Percentiles rank a stretch among this genome's conserved stretches.
phyloP scores from a whole-genome alignment of 2,329 filamentous ascomycete genomes.

The Trichoderma lentiforme region DNA sequence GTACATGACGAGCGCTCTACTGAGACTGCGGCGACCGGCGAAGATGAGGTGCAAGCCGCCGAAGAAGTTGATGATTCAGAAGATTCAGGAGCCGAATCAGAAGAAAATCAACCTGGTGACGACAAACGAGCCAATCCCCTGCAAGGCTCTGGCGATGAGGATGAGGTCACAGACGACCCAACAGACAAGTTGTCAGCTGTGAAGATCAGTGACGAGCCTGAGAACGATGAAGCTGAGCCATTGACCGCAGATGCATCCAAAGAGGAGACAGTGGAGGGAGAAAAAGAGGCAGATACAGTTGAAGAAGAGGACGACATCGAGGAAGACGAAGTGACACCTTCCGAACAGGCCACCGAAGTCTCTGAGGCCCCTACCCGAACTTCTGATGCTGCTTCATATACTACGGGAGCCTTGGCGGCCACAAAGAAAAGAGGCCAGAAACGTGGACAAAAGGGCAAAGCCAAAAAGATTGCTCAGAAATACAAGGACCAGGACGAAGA shows the following conservation, averaged over 20 bases:
- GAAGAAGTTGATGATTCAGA: slow-evolving; percentile 29
- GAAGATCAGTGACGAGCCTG: slow-evolving; percentile 24
- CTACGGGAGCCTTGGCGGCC: not conserved
- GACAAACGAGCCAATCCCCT: slow-evolving; percentile 38
- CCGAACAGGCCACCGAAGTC: slow-evolving; percentile 24
- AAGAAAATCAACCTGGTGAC: slow-evolving; percentile 31
- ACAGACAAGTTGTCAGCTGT: slow-evolving; percentile 27
- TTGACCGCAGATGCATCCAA: slow-evolving; percentile 17
- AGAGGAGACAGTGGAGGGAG: slow-evolving; percentile 18
- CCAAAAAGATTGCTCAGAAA: slow-evolving; percentile 82
- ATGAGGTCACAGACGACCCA: slow-evolving; percentile 28
- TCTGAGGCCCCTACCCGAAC: slow-evolving; percentile 23
- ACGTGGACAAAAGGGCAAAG: slow-evolving; percentile 76
- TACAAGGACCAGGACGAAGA: slow-evolving; percentile 95
- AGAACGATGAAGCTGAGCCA: not conserved
- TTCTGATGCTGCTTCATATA: not conserved
- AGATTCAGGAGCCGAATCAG: slow-evolving; percentile 31
- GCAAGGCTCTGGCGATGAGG: slow-evolving; percentile 29
- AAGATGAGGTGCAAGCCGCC: slow-evolving; percentile 24
- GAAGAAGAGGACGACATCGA: slow-evolving; percentile 24
- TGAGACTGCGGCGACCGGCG: slow-evolving; percentile 18
- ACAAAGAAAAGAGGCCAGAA: slow-evolving; percentile 46
- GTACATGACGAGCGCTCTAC: slow-evolving; percentile 29
- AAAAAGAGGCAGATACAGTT: slow-evolving; percentile 25
- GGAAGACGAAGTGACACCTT: slow-evolving; percentile 23